Evolutionary conservation across 192 early-diverging fungal species (phyloP).

Genomic region (Linnemannia schmuckeri): DNA sequence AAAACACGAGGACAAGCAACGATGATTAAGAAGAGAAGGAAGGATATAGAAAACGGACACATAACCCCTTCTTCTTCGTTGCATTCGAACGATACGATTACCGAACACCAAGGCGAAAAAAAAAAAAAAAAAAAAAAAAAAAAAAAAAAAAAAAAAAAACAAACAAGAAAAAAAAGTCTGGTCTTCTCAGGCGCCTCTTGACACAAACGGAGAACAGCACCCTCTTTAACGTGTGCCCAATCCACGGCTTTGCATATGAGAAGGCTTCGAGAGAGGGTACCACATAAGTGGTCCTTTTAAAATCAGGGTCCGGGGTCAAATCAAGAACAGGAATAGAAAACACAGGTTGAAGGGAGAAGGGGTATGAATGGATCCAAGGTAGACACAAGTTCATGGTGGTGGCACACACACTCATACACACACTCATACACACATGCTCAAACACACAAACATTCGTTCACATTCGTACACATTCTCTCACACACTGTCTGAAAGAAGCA

Average conservation of each 20-base stretch:
- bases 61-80: too few species aligned
- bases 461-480: neutral
- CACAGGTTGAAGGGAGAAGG: neutral
- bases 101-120: neutral
- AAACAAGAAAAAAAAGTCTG: neutral
- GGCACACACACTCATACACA: neutral
- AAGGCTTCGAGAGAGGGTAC: neutral
- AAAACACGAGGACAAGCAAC: neutral
- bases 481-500: neutral
- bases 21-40: neutral
- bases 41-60: too few species aligned
- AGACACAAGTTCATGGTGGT: neutral
- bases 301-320: slow-evolving; percentile 3
- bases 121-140: neutral
- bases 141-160: neutral
- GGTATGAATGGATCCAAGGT: neutral
- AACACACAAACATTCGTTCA: too few species aligned
- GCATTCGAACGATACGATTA: neutral
- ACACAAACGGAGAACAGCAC: neutral
- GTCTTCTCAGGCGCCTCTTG: neutral
- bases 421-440: neutral
- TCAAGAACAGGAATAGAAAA: slow-evolving; percentile 5
- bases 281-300: neutral
- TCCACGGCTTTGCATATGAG: neutral
- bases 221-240: neutral